A percentile compares a stretch with the other conserved stretches of the same genome.
phyloP scores from a whole-genome alignment of 176 grass and related monocot genomes.

The Raddia guianensis region DNA sequence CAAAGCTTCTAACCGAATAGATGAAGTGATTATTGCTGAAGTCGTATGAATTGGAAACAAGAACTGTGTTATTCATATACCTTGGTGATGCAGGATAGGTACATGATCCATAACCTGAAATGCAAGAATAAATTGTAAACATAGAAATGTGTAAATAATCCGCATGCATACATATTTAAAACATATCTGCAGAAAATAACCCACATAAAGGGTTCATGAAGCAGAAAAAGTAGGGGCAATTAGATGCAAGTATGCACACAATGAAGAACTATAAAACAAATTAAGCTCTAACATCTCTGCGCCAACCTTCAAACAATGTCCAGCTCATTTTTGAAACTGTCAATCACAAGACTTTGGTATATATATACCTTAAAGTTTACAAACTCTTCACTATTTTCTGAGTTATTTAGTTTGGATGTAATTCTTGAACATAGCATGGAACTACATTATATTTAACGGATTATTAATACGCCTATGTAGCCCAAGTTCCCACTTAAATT shows the following conservation, averaged over 20 bases:
- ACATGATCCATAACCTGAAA: conserved; percentile 56
- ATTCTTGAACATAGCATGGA: neutral
- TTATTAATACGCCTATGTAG: neutral
- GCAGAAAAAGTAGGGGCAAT: neutral
- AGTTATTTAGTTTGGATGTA: neutral
- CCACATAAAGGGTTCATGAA: neutral
- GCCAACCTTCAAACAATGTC: neutral
- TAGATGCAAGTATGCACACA: neutral
- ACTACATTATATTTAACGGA: neutral
- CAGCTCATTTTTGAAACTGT: neutral
- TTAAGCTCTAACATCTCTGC: neutral
- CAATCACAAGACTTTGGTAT: neutral
- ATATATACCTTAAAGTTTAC: neutral
- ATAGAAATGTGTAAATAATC: neutral
- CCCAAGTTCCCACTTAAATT: neutral
- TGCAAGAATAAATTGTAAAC: neutral
- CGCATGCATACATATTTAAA: neutral
- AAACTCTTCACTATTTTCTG: neutral
- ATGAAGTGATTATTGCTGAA: neutral
- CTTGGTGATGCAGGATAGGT: conserved; percentile 51
- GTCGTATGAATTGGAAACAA: neutral
- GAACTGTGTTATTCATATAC: conserved; percentile 24
- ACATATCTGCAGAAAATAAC: neutral
- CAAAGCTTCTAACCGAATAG: neutral
- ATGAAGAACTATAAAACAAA: neutral